These are phyloP conservation scores for Ciborinia camelliae DNA, from an alignment of 2,329 filamentous ascomycete genomes.

Conservation along the genomic window DNA sequence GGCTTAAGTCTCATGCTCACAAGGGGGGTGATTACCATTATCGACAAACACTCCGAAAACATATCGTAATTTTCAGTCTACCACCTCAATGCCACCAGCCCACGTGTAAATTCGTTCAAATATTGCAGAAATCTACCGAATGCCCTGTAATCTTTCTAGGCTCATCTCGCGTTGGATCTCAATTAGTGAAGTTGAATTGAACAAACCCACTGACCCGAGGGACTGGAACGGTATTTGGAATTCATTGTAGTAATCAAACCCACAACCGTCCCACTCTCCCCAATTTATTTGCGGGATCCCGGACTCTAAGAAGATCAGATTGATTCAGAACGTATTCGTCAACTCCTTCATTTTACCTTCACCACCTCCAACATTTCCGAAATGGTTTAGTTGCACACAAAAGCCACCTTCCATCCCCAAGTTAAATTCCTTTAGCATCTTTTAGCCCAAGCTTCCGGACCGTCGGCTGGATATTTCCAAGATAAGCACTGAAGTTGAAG, in stretches of 20 bases:
- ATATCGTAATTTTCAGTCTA: background rate
- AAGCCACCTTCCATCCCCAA: background rate
- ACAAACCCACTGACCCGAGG: background rate
- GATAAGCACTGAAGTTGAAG: conserved; percentile 3
- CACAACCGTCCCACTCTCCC: background rate
- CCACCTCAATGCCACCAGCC: background rate
- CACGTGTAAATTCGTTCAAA: background rate
- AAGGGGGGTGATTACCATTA: background rate
- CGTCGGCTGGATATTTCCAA: background rate
- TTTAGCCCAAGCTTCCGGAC: background rate
- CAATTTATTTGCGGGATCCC: background rate
- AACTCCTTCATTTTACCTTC: background rate
- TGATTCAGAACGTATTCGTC: background rate
- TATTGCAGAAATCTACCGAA: conserved; percentile 1
- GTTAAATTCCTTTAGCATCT: conserved; percentile 4
- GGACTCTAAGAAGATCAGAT: background rate
- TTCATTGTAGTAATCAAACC: conserved; percentile 7
- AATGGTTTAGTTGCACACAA: background rate
- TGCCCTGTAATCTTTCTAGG: background rate
- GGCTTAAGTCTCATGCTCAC: background rate
- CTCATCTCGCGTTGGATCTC: conserved; percentile 9
- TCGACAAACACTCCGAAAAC: background rate
- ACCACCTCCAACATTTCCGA: background rate
- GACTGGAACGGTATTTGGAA: background rate
- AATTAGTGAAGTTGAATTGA: background rate